These are phyloP conservation scores for Claviceps fusiformis DNA, from an alignment of 2,329 filamentous ascomycete genomes.

Conservation along the genomic window DNA sequence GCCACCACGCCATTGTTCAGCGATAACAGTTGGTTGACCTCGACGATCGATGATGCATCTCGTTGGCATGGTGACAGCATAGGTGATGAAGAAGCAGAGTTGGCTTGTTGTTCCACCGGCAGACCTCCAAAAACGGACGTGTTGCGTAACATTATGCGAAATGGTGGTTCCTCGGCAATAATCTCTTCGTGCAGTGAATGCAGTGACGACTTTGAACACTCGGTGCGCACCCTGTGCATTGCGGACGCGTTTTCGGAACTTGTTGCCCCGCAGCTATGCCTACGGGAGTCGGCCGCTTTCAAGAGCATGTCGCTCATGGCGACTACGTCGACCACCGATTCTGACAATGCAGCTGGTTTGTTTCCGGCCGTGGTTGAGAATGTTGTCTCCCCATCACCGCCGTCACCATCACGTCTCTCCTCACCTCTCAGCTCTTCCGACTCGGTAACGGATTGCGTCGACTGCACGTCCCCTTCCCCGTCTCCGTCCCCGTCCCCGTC, in stretches of 20 bases:
- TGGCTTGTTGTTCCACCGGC: conserved; percentile 21
- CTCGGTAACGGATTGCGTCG: not conserved
- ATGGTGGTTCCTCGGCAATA: conserved; percentile 34
- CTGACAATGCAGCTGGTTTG: not conserved
- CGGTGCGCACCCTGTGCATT: conserved; percentile 26
- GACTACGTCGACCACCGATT: not conserved
- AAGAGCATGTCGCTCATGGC: conserved; percentile 7
- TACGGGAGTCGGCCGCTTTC: conserved; percentile 18
- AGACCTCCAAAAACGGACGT: conserved; percentile 21
- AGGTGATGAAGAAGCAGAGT: conserved; percentile 32
- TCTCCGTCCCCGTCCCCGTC: too few relatives aligned
- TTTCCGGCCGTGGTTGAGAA: conserved; percentile 15
- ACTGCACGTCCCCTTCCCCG: conserved; percentile 41
- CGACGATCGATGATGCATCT: conserved; percentile 37
- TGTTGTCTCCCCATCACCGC: conserved; percentile 29
- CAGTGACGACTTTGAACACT: conserved; percentile 35
- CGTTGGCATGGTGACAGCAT: conserved; percentile 26
- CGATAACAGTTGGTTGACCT: conserved; percentile 30
- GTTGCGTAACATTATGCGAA: conserved; percentile 25
- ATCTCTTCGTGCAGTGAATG: conserved; percentile 30
- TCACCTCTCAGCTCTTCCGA: not conserved
- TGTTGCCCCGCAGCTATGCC: conserved; percentile 33
- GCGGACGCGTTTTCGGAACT: conserved; percentile 18
- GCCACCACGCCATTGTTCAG: conserved; percentile 30
- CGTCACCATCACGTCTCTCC: conserved; percentile 18